phyloP scores from a whole-genome alignment of 768 basidiomycete genomes.

The Glaciozyma antarctica region DNA sequence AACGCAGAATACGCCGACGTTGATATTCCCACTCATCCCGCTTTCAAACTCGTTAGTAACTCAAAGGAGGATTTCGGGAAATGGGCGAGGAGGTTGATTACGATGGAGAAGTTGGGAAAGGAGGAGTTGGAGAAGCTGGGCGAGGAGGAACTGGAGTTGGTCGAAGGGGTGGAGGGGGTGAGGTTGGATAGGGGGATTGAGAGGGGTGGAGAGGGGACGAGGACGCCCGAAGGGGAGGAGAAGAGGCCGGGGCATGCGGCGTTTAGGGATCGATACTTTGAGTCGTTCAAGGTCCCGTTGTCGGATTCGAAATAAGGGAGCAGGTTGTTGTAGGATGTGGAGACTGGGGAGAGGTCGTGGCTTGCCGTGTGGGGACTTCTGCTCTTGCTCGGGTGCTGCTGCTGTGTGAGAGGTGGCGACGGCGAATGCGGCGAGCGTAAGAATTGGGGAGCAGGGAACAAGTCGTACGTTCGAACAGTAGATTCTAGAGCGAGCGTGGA shows the following conservation, averaged over 20 bases:
- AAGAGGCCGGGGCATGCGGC: conserved; percentile 70
- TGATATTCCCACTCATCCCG: conserved; percentile 68
- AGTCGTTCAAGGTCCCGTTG: no score
- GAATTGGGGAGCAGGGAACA: no score
- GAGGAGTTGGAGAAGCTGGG: conserved; percentile 48
- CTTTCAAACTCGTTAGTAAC: conserved; percentile 80
- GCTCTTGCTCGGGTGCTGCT: no score
- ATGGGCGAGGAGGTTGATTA: conserved; percentile 88
- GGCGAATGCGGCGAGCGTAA: no score
- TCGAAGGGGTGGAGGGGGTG: conserved; percentile 6
- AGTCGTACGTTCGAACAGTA: no score
- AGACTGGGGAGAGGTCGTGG: no score
- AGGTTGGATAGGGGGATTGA: conserved; percentile 26
- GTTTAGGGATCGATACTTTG: conserved; percentile 47
- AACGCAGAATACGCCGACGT: conserved; percentile 75
- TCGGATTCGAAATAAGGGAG: no score
- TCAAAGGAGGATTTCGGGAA: conserved; percentile 87
- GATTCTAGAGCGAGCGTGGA: no score
- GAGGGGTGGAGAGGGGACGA: conserved; percentile 27
- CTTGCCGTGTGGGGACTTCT: no score
- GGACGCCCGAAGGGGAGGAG: conserved; percentile 38
- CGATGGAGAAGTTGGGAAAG: conserved; percentile 61
- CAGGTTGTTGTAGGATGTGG: no score
- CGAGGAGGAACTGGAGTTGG: conserved; percentile 15
- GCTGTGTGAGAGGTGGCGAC: no score